Evolutionary conservation across 202 grass and related monocot genomes (phyloP).

Genomic region (Brachypodium distachyon): DNA sequence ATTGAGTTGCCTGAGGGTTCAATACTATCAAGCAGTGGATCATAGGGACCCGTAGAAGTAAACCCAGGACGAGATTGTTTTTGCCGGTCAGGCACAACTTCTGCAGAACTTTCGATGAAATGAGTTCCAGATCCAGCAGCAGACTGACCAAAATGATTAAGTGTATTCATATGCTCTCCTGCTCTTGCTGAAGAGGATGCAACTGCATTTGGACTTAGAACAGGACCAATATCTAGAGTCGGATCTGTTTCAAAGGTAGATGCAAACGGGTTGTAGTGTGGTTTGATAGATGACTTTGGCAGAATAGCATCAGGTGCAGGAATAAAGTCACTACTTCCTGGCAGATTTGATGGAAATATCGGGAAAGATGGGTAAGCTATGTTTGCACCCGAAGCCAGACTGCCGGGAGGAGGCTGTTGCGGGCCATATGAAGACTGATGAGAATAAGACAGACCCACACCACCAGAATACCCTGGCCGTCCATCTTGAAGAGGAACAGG

Average conservation of each 20-base stretch:
- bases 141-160: slow-evolving; percentile 25
- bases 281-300: slow-evolving; percentile 68
- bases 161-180: slow-evolving; percentile 19
- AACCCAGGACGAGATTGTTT: slow-evolving; percentile 32
- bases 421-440: slow-evolving; percentile 43
- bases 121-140: slow-evolving; percentile 35
- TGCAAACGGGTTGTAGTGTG: slow-evolving; percentile 90
- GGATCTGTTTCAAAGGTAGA: slow-evolving; percentile 86
- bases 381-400: slow-evolving; percentile 47
- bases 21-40: slow-evolving; percentile 87
- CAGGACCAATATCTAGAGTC: slow-evolving; percentile 28
- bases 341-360: slow-evolving; percentile 34
- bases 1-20: slow-evolving; percentile 70
- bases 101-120: slow-evolving; percentile 48
- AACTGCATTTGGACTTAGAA: slow-evolving; percentile 36
- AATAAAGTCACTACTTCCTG: slow-evolving; percentile 37
- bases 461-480: slow-evolving; percentile 33
- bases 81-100: slow-evolving; percentile 18
- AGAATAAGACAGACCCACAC: slow-evolving; percentile 41
- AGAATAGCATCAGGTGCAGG: slow-evolving; percentile 33
- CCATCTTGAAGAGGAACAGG: slow-evolving; percentile 23
- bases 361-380: slow-evolving; percentile 40
- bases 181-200: slow-evolving; percentile 29
- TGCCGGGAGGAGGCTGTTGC: slow-evolving; percentile 40
- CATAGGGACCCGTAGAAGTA: slow-evolving; percentile 53